Percentiles rank a stretch among this genome's conserved stretches.
These are phyloP conservation scores for Alternaria solani DNA, from an alignment of 2,329 filamentous ascomycete genomes.

Conservation along the genomic window DNA sequence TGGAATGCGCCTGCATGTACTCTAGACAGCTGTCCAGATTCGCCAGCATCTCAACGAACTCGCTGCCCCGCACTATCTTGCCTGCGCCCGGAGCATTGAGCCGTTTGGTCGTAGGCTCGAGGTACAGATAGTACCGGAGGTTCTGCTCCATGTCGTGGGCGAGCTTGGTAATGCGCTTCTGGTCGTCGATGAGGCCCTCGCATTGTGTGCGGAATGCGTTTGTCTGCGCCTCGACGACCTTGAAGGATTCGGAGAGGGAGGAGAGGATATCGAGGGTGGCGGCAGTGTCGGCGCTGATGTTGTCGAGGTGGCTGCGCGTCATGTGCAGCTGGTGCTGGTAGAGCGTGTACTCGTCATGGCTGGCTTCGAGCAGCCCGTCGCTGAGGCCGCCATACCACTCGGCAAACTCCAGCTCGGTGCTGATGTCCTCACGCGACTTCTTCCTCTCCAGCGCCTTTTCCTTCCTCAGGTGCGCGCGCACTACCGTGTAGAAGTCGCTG, in stretches of 20 bases:
- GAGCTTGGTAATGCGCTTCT: slow-evolving; percentile 78
- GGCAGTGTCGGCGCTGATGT: slow-evolving; percentile 78
- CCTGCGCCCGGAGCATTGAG: slow-evolving; percentile 92
- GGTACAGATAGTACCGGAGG: slow-evolving; percentile 91
- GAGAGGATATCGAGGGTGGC: slow-evolving; percentile 78
- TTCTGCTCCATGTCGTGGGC: slow-evolving; percentile 88
- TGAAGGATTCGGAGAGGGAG: slow-evolving; percentile 84
- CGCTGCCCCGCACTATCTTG: slow-evolving; percentile 81
- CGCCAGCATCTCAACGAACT: slow-evolving; percentile 86
- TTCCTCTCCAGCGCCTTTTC: slow-evolving; percentile 54
- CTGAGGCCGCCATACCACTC: slow-evolving; percentile 68
- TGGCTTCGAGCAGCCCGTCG: slow-evolving; percentile 76
- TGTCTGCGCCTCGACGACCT: slow-evolving; percentile 86
- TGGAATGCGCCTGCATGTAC: slow-evolving; percentile 87
- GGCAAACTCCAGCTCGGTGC: slow-evolving; percentile 67
- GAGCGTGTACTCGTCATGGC: slow-evolving; percentile 83
- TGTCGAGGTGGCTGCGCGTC: slow-evolving; percentile 82
- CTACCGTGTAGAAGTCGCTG: slow-evolving; percentile 75
- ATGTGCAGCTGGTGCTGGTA: slow-evolving; percentile 84
- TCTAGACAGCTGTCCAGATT: slow-evolving; percentile 89
- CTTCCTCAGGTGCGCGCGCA: slow-evolving; percentile 64
- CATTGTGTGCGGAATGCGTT: slow-evolving; percentile 93
- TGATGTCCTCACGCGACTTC: slow-evolving; percentile 54
- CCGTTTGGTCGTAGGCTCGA: slow-evolving; percentile 87
- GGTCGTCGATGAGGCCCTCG: slow-evolving; percentile 83